Evolutionary conservation across 441 rosid genomes (phyloP).

Genomic region (Gossypium gossypioides): DNA sequence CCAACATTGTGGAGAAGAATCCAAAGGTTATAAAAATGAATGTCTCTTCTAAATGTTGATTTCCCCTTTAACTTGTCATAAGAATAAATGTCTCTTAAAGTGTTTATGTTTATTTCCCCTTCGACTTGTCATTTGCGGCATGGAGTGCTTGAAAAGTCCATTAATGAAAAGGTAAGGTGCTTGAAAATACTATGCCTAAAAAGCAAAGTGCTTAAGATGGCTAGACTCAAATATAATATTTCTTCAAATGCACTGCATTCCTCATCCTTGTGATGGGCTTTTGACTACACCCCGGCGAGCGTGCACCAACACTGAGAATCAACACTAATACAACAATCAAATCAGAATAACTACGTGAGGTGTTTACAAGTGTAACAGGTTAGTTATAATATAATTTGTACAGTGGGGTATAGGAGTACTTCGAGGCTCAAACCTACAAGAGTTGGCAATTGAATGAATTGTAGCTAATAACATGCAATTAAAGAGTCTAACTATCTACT

Average conservation of each 20-base stretch:
- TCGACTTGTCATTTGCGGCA: not conserved
- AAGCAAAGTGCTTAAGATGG: not conserved
- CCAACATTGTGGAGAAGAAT: too few relatives aligned
- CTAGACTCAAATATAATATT: not conserved
- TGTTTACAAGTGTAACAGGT: too few relatives aligned
- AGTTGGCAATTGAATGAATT: too few relatives aligned
- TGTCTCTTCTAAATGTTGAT: not conserved
- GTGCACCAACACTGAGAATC: too few relatives aligned
- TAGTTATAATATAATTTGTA: too few relatives aligned
- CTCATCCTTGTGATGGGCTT: not conserved
- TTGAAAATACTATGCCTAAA: not conserved
- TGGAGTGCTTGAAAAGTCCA: not conserved
- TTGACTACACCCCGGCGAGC: too few relatives aligned
- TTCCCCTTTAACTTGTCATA: not conserved
- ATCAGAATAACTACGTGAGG: too few relatives aligned
- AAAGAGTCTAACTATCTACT: too few relatives aligned
- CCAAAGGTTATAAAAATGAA: not conserved
- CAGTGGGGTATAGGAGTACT: too few relatives aligned
- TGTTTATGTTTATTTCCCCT: not conserved
- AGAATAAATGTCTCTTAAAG: not conserved
- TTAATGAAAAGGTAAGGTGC: not conserved
- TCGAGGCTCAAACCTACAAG: too few relatives aligned
- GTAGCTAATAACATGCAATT: too few relatives aligned
- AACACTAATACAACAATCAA: too few relatives aligned
- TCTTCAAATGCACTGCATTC: not conserved